Evolutionary conservation across 257 asterid genomes (phyloP).

Genomic region (Salvia hispanica): DNA sequence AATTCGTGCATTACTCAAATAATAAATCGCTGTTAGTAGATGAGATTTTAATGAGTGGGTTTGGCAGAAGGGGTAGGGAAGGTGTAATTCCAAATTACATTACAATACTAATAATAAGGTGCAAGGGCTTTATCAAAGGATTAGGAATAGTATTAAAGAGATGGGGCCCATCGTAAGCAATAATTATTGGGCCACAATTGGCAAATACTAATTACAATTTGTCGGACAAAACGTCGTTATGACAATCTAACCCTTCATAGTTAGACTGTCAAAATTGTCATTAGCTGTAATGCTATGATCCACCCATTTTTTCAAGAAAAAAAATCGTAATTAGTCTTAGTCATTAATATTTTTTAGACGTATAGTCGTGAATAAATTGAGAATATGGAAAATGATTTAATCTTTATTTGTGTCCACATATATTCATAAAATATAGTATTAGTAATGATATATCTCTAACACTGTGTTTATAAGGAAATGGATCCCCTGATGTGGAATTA

Average conservation of each 20-base stretch:
- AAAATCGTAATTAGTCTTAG: neutral
- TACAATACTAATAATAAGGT: too few species aligned
- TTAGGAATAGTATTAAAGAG: conserved; percentile 38
- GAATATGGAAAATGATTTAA: neutral
- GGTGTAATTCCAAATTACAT: too few species aligned
- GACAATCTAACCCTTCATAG: conserved; percentile 50
- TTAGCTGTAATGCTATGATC: conserved; percentile 31
- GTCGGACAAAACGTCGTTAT: conserved; percentile 52
- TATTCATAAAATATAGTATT: neutral
- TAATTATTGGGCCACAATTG: conserved; percentile 18
- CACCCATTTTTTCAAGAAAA: neutral
- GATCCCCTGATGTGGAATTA: too few species aligned
- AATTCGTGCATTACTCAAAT: too few species aligned
- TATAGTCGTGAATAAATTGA: neutral
- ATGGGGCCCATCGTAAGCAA: conserved; percentile 44
- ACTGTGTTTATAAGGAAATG: too few species aligned
- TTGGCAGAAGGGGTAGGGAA: too few species aligned
- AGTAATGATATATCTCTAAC: too few species aligned
- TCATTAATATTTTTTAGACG: too few species aligned
- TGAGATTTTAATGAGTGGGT: too few species aligned
- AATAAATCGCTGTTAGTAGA: too few species aligned
- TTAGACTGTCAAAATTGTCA: conserved; percentile 45
- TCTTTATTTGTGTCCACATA: neutral
- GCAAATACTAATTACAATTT: conserved; percentile 32
- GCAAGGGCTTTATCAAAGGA: too few species aligned